These are phyloP conservation scores for Geotrichum fermentans DNA, from an alignment of 1,139 yeast genomes.

Conservation along the genomic window DNA sequence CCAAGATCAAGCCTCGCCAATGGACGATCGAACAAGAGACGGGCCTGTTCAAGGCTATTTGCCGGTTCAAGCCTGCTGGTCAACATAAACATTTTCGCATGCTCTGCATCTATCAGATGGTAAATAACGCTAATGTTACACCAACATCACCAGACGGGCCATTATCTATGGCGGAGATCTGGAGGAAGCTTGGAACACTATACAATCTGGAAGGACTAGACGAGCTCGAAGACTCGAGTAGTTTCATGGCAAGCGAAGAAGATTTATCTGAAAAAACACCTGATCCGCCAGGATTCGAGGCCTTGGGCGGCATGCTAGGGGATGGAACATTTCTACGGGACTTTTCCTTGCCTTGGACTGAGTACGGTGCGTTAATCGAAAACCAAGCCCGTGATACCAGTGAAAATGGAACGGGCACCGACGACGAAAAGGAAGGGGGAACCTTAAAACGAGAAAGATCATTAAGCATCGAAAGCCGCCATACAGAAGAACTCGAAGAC, in stretches of 20 bases:
- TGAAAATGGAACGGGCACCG: no score
- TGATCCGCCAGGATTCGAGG: no score
- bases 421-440: no score
- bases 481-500: background rate
- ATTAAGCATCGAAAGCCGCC: no score
- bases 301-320: slow-evolving; percentile 16
- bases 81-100: slow-evolving; percentile 55
- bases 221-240: slow-evolving; percentile 42
- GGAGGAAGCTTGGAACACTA: slow-evolving; percentile 51
- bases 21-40: slow-evolving; percentile 68
- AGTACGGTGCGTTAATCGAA: slow-evolving; percentile 43
- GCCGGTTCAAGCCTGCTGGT: slow-evolving; percentile 61
- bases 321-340: slow-evolving; percentile 28
- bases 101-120: slow-evolving; percentile 49
- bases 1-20: no score
- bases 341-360: slow-evolving; percentile 44
- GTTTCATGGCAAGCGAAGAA: slow-evolving; percentile 18
- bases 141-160: slow-evolving; percentile 30
- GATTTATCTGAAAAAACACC: background rate
- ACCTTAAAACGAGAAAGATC: no score
- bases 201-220: slow-evolving; percentile 58
- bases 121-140: slow-evolving; percentile 41
- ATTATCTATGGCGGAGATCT: slow-evolving; percentile 48
- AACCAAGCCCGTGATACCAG: slow-evolving; percentile 36
- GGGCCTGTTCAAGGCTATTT: slow-evolving; percentile 56